phyloP scores from a whole-genome alignment of 164 flowering plant species.

The Magnolia officinalis region DNA sequence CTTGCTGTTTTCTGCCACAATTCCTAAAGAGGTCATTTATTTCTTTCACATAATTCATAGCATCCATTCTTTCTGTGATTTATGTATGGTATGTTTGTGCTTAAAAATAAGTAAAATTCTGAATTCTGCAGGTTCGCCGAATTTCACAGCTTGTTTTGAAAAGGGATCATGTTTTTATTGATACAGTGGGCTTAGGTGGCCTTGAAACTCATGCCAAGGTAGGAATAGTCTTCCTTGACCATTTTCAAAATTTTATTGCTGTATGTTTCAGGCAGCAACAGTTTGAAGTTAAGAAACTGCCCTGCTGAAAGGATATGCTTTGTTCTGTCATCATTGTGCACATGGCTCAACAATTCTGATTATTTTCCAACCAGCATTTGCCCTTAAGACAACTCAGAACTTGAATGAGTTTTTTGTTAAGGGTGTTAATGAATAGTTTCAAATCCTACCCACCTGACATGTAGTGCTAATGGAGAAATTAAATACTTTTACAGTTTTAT shows the following conservation, averaged over 20 bases:
- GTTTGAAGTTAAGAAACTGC: background rate
- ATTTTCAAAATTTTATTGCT: background rate
- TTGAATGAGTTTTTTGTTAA: background rate
- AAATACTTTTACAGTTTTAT: too few species aligned
- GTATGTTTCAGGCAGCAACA: background rate
- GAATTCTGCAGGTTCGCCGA: constrained; percentile 67
- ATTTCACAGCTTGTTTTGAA: constrained; percentile 88
- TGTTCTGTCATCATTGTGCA: background rate
- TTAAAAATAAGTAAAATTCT: background rate
- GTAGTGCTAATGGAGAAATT: too few species aligned
- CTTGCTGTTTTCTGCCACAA: constrained; percentile 79
- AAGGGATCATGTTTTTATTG: constrained; percentile 71
- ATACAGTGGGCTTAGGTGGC: constrained; percentile 65
- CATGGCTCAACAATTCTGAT: background rate
- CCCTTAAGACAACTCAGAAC: background rate
- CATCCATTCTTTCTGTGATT: background rate
- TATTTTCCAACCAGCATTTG: background rate
- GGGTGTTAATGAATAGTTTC: background rate
- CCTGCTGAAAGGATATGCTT: background rate
- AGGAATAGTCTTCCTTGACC: constrained; percentile 8
- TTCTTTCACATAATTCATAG: background rate
- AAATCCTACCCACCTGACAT: background rate
- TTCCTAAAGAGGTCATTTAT: constrained; percentile 80
- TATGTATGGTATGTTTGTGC: background rate
- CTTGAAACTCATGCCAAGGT: constrained; percentile 78